phyloP scores from a whole-genome alignment of 2,329 filamentous ascomycete species.

The Didymella exigua region DNA sequence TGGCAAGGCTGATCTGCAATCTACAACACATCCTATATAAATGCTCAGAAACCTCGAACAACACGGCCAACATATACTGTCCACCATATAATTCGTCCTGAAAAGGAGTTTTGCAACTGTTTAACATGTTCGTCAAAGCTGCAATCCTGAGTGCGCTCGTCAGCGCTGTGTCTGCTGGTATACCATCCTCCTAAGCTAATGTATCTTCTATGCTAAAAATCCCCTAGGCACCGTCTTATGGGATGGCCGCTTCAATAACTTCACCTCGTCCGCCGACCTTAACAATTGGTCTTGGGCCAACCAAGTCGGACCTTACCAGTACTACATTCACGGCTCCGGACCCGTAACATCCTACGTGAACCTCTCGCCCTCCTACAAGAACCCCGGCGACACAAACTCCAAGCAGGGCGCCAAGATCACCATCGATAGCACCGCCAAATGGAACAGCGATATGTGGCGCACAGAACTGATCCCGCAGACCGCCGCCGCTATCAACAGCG shows the following conservation, averaged over 20 bases:
- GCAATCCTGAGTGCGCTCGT: conserved; percentile 37
- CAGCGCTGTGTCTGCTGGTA: conserved; percentile 43
- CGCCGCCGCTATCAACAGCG: conserved; percentile 66
- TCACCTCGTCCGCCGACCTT: conserved; percentile 60
- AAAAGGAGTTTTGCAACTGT: background rate
- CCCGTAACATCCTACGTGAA: conserved; percentile 65
- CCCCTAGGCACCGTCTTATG: conserved; percentile 60
- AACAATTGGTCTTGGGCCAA: conserved; percentile 70
- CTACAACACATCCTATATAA: conserved; percentile 29
- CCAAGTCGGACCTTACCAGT: conserved; percentile 73
- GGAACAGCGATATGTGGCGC: conserved; percentile 77
- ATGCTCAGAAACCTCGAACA: background rate
- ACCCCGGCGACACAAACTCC: conserved; percentile 66
- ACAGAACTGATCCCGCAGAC: conserved; percentile 78
- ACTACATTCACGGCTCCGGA: conserved; percentile 73
- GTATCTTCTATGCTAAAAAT: background rate
- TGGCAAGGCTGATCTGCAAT: conserved; percentile 5
- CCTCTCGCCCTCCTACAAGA: conserved; percentile 66
- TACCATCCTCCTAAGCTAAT: background rate
- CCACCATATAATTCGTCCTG: background rate
- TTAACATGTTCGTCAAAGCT: conserved; percentile 41
- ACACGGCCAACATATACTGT: background rate
- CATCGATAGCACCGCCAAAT: conserved; percentile 67
- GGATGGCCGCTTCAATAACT: conserved; percentile 70
- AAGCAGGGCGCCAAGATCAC: conserved; percentile 72